Evolutionary conservation across 257 asterid genomes (phyloP).

Genomic region (Salvia rosmarinus): DNA sequence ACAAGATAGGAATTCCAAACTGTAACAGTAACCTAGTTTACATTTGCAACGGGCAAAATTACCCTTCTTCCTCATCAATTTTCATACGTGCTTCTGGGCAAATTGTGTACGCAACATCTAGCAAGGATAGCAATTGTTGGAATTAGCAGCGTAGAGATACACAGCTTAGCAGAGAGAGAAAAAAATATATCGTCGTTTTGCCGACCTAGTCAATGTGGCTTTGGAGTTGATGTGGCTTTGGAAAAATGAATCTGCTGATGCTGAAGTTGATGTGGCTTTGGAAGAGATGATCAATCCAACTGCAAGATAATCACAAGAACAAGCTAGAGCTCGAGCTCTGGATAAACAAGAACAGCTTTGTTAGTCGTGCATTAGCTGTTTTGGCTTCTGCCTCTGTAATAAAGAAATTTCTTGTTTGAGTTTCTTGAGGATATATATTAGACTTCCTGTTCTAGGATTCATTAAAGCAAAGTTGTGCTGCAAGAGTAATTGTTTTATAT

Average conservation of each 20-base stretch:
- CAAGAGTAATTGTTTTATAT: not conserved
- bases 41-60: too few species aligned
- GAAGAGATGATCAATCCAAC: constrained; percentile 63
- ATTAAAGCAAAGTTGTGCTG: not conserved
- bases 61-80: too few species aligned
- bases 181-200: too few species aligned
- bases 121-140: too few species aligned
- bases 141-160: too few species aligned
- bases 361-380: constrained; percentile 87
- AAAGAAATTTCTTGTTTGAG: constrained; percentile 26
- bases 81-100: too few species aligned
- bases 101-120: too few species aligned
- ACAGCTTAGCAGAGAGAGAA: too few species aligned
- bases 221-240: too few species aligned
- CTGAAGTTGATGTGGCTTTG: constrained; percentile 68
- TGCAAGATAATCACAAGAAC: constrained; percentile 72
- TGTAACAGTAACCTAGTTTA: too few species aligned
- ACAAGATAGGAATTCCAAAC: too few species aligned
- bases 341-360: constrained; percentile 85
- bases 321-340: constrained; percentile 74
- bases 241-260: constrained; percentile 49
- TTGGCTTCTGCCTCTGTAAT: constrained; percentile 89
- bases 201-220: too few species aligned
- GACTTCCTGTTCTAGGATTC: constrained; percentile 6
- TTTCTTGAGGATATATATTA: constrained; percentile 20